Evolutionary conservation across 768 basidiomycete genomes (phyloP).

Genomic region (Mycena vitilis): DNA sequence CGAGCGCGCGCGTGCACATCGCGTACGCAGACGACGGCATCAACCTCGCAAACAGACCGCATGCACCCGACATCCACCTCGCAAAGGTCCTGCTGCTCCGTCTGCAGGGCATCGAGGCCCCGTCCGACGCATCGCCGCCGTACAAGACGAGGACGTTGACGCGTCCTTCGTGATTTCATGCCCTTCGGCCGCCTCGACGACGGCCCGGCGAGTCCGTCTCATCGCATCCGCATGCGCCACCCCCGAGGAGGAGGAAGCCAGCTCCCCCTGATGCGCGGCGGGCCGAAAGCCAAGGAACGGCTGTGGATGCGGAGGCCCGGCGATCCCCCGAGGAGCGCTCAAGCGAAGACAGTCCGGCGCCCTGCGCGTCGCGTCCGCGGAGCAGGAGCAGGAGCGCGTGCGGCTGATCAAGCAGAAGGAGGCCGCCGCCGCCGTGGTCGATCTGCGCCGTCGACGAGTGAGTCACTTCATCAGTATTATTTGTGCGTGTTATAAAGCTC

Average conservation of each 20-base stretch:
- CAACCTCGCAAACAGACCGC: no score
- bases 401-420: constrained; percentile 34
- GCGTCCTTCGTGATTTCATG: constrained; percentile 58
- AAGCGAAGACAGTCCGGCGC: constrained; percentile 9
- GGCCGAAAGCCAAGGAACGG: constrained; percentile 18
- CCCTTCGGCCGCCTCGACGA: constrained; percentile 52
- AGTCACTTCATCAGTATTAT: background rate
- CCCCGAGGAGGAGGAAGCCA: background rate
- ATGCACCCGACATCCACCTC: constrained; percentile 75
- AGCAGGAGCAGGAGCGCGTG: constrained; percentile 30
- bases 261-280: background rate
- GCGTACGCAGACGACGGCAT: no score
- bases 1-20: no score
- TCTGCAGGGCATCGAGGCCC: constrained; percentile 71
- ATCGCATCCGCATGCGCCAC: background rate
- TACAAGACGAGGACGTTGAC: constrained; percentile 65
- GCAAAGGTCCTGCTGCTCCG: constrained; percentile 73
- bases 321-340: constrained; percentile 31
- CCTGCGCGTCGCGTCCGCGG: constrained; percentile 3
- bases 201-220: constrained; percentile 19
- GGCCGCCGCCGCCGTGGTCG: constrained; percentile 26
- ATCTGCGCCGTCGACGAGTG: constrained; percentile 9
- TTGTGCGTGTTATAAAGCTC: no score
- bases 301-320: constrained; percentile 34
- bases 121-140: constrained; percentile 68